Evolutionary conservation across 164 flowering plant genomes (phyloP).

Genomic region (Vitis amurensis): DNA sequence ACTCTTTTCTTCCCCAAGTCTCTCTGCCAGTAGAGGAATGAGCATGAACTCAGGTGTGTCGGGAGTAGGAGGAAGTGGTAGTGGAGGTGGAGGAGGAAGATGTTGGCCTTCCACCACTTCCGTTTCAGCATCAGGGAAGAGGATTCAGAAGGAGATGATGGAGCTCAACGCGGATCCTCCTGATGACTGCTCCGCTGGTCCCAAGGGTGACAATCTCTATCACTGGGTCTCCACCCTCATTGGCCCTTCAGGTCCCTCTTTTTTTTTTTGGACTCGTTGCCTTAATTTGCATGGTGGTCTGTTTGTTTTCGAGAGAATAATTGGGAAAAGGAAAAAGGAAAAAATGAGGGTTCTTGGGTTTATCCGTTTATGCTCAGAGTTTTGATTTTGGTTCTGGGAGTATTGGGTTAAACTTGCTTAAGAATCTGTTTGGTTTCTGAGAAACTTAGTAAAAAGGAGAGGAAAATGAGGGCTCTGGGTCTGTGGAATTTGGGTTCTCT

Average conservation of each 20-base stretch:
- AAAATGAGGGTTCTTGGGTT: too few species aligned
- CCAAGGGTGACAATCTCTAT: slow-evolving; percentile 91
- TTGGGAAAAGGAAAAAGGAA: too few species aligned
- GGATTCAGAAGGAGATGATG: slow-evolving; percentile 85
- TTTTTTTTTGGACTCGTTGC: neutral
- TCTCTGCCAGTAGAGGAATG: too few species aligned
- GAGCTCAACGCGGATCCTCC: slow-evolving; percentile 79
- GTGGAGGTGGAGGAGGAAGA: slow-evolving; percentile 25
- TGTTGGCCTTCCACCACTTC: slow-evolving; percentile 64
- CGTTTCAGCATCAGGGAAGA: slow-evolving; percentile 79
- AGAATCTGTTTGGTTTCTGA: neutral
- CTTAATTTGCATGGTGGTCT: neutral
- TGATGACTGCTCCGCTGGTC: slow-evolving; percentile 81
- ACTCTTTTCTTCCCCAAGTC: too few species aligned
- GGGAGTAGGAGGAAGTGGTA: slow-evolving; percentile 7
- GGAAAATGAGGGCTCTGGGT: too few species aligned
- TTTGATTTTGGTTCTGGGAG: neutral
- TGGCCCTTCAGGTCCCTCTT: slow-evolving; percentile 64
- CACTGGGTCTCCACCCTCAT: slow-evolving; percentile 86
- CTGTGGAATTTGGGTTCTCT: neutral
- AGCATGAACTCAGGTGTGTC: neutral
- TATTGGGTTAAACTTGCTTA: neutral
- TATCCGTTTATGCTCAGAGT: too few species aligned
- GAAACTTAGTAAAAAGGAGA: neutral
- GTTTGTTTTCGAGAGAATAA: too few species aligned